Evolutionary conservation across 108 stramenopile genomes (phyloP), one percentile per base, ranked within the genome.

Genomic region (Mediolabrus comicus): DNA sequence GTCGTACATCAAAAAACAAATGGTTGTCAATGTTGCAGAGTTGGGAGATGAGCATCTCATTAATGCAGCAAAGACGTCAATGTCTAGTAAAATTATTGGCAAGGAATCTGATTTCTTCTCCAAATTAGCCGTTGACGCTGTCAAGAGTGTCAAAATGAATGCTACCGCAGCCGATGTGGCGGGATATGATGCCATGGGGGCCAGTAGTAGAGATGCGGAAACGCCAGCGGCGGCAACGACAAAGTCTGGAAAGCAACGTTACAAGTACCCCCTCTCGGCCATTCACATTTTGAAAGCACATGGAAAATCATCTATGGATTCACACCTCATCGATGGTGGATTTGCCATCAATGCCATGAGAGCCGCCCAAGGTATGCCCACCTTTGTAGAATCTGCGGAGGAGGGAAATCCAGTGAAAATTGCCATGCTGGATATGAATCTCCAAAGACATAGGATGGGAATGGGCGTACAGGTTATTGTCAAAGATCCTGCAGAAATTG

Each of bases 271-370:
- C 1, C 80, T 99, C 34, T 86, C 84, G 13, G 97, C 98, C 30
- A 95, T 99, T 62, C 98, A 99, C 78, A 98, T 99, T 71, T 82
- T 99, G 65, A 99, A 99, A 81, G 96, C 96, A 51, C 99, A 99
- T 71, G 99, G 99, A n/a, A 92, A 97, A 61, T 94, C 92, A 17
- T 87, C 93, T 27, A 59, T 91, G 56, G 97, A 98, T 79, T 93
- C 94, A 22, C 84, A 96, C 28, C 77, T 99, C 36, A 94, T 99
- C 69, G 80, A 90, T 46, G 98, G 98, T 16, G 92, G 92, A 31
- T 99, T 97, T 74, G 97, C 97, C 41, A 80, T 99, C 28, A 96
- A 97, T 84, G 91, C 92, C 69, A 92, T 88, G 22, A 78, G 98
- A 27, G 98, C 98, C 6, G 80, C 97, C 3, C 97, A 97, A 73